Percentiles rank a stretch among this genome's conserved stretches.
phyloP scores from a whole-genome alignment of 1,139 yeast species.

The Saccharomyces pastorianus region DNA sequence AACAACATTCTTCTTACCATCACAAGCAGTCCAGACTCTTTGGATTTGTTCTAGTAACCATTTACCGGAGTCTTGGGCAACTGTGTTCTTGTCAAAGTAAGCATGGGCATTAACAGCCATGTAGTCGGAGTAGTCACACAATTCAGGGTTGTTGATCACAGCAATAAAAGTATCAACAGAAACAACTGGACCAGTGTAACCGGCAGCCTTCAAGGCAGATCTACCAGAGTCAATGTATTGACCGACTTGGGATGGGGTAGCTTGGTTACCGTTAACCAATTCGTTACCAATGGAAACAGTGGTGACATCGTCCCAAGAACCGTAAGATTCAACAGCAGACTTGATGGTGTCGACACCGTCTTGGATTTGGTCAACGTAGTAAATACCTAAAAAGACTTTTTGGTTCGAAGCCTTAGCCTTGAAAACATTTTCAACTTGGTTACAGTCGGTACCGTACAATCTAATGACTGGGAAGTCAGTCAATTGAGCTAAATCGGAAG shows the following conservation, averaged over 20 bases:
- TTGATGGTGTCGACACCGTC: slow-evolving; percentile 46
- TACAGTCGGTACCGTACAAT: slow-evolving; percentile 78
- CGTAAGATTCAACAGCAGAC: slow-evolving; percentile 46
- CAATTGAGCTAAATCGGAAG: slow-evolving; percentile 50
- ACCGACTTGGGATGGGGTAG: slow-evolving; percentile 50
- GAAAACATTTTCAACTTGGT: slow-evolving; percentile 63
- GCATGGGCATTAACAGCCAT: slow-evolving; percentile 79
- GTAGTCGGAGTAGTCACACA: slow-evolving; percentile 67
- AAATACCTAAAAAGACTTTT: slow-evolving; percentile 67
- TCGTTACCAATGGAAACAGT: slow-evolving; percentile 80
- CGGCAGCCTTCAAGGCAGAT: slow-evolving; percentile 52
- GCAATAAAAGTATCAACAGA: slow-evolving; percentile 77
- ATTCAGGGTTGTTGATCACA: slow-evolving; percentile 58
- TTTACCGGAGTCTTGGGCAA: slow-evolving; percentile 58
- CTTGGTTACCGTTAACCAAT: slow-evolving; percentile 60
- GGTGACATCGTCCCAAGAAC: slow-evolving; percentile 62
- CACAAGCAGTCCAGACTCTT: slow-evolving; percentile 59
- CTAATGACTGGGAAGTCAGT: slow-evolving; percentile 54
- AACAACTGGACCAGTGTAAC: slow-evolving; percentile 63
- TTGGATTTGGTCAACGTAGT: slow-evolving; percentile 46
- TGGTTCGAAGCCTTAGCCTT: slow-evolving; percentile 53
- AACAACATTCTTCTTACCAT: slow-evolving; percentile 47
- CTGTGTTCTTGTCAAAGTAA: slow-evolving; percentile 64
- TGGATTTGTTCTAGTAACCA: slow-evolving; percentile 64
- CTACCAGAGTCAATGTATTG: slow-evolving; percentile 49